phyloP scores from a whole-genome alignment of 164 flowering plant genomes.

The Paratinospora sagittata region DNA sequence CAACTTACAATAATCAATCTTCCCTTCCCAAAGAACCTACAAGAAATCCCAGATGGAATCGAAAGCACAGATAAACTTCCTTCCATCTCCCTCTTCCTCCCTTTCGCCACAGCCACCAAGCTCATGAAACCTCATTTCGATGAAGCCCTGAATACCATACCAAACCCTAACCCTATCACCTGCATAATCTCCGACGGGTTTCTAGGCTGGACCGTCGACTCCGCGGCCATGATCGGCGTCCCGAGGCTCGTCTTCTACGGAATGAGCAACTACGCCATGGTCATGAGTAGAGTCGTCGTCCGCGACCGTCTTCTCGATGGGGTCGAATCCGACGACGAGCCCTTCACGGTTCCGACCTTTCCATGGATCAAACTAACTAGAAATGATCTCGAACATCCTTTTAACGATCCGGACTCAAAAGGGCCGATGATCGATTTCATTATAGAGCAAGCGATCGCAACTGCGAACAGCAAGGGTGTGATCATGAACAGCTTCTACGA shows the following conservation, averaged over 20 bases:
- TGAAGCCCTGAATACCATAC: background rate
- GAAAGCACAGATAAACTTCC: too few species aligned
- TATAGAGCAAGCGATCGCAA: too few species aligned
- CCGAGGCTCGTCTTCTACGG: constrained; percentile 37
- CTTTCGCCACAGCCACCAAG: constrained; percentile 5
- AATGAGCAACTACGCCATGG: constrained; percentile 17
- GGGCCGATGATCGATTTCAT: too few species aligned
- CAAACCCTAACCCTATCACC: background rate
- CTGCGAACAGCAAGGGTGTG: too few species aligned
- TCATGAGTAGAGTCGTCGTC: background rate
- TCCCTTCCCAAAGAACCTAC: too few species aligned
- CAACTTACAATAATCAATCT: too few species aligned
- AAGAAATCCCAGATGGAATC: too few species aligned
- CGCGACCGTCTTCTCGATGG: background rate
- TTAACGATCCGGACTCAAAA: too few species aligned
- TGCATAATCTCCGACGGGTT: constrained; percentile 28
- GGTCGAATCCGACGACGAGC: constrained; percentile 23
- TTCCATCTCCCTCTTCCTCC: constrained; percentile 9
- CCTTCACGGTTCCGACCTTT: constrained; percentile 21
- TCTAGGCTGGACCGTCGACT: constrained; percentile 38
- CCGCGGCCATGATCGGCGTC: constrained; percentile 31
- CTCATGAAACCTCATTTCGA: constrained; percentile 13
- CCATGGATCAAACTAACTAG: too few species aligned
- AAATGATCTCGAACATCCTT: too few species aligned
- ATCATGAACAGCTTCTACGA: too few species aligned